Conservation (phyloP, 2,329 filamentous ascomycete genomes). For the Hawksworthiomyces lignivorus region DNA sequence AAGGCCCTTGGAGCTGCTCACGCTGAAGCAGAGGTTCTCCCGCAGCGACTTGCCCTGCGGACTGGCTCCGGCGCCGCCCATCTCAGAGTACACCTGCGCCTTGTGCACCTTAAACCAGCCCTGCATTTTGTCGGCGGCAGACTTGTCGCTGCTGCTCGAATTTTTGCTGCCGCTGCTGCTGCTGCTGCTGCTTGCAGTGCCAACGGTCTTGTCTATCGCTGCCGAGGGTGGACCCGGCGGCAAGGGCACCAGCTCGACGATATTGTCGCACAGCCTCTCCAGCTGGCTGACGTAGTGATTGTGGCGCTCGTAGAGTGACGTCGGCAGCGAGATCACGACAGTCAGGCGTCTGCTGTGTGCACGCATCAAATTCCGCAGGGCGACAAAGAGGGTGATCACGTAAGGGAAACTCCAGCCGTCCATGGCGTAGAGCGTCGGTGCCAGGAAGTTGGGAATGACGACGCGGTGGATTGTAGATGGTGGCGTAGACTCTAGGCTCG, state of each 20-base stretch:
- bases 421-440: slow-evolving; percentile 74
- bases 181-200: not conserved
- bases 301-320: slow-evolving; percentile 69
- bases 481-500: slow-evolving; percentile 48
- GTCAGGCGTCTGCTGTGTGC: slow-evolving; percentile 58
- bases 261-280: slow-evolving; percentile 76
- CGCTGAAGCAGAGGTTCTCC: slow-evolving; percentile 83
- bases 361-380: slow-evolving; percentile 66
- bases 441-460: slow-evolving; percentile 76
- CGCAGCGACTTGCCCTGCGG: slow-evolving; percentile 59
- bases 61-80: slow-evolving; percentile 72
- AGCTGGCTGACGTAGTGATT: slow-evolving; percentile 77
- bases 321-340: slow-evolving; percentile 67
- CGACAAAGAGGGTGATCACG: slow-evolving; percentile 74
- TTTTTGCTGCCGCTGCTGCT: not conserved
- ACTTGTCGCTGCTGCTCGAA: slow-evolving; percentile 31
- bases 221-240: slow-evolving; percentile 32
- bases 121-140: slow-evolving; percentile 65
- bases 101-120: slow-evolving; percentile 79
- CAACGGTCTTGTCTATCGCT: slow-evolving; percentile 38
- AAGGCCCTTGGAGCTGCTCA: slow-evolving; percentile 73
- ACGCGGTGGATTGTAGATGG: slow-evolving; percentile 66
- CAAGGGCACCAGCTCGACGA: slow-evolving; percentile 64
- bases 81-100: slow-evolving; percentile 78
- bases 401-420: slow-evolving; percentile 61